Evolutionary conservation across 2,329 filamentous ascomycete species (phyloP).

Genomic region (Bisporella sp.): DNA sequence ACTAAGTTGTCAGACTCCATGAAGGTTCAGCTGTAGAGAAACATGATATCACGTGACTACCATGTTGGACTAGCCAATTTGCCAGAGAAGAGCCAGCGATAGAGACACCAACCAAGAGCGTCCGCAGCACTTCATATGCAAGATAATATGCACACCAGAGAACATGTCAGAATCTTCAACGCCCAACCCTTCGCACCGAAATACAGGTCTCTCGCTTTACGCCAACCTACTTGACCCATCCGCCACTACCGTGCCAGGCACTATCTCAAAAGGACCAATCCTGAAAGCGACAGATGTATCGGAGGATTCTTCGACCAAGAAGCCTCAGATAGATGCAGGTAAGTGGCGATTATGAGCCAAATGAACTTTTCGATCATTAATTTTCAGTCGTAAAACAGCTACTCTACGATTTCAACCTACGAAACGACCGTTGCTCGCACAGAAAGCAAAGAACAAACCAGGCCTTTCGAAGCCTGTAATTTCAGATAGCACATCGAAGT

Average conservation of each 20-base stretch:
- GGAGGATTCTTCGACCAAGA: constrained; percentile 47
- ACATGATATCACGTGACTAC: too few relatives aligned
- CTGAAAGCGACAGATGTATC: constrained; percentile 49
- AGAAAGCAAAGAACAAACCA: constrained; percentile 56
- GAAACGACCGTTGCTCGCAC: constrained; percentile 62
- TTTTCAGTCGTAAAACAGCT: constrained; percentile 29
- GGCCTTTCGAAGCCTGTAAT: constrained; percentile 46
- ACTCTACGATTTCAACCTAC: constrained; percentile 83
- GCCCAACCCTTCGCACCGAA: constrained; percentile 23
- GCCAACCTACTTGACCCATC: constrained; percentile 70
- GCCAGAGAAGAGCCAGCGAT: too few relatives aligned
- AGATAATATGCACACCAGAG: too few relatives aligned
- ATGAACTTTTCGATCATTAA: too few relatives aligned
- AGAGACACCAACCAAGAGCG: too few relatives aligned
- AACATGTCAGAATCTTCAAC: constrained; percentile 23
- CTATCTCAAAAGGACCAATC: constrained; percentile 70
- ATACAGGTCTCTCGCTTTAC: constrained; percentile 65
- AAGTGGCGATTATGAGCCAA: constrained; percentile 32
- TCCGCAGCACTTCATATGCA: too few relatives aligned
- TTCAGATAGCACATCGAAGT: constrained; percentile 5
- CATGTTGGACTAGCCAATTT: too few relatives aligned
- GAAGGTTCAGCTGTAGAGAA: too few relatives aligned
- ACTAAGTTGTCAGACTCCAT: too few relatives aligned
- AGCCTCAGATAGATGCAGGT: constrained; percentile 52
- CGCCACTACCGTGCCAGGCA: constrained; percentile 40